phyloP scores from a whole-genome alignment of 495 filamentous ascomycete genomes.

The Astrothelium subdiscretum region DNA sequence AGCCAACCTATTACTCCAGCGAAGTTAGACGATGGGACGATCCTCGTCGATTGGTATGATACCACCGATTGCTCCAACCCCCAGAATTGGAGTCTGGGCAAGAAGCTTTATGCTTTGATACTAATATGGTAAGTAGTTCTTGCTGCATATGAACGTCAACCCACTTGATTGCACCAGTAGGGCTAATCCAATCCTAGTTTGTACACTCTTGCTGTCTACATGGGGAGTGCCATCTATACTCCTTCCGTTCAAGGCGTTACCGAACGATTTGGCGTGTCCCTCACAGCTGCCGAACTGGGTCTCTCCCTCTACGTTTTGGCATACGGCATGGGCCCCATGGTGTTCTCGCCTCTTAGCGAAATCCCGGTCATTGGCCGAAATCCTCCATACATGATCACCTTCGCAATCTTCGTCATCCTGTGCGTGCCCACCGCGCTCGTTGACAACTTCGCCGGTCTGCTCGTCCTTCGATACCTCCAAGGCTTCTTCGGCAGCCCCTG shows the following conservation, averaged over 20 bases:
- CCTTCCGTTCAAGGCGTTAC: conserved; percentile 28
- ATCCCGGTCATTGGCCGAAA: conserved; percentile 37
- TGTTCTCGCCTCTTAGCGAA: conserved; percentile 36
- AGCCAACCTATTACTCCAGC: conserved; percentile 19
- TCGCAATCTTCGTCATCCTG: conserved; percentile 39
- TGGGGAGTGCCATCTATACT: conserved; percentile 39
- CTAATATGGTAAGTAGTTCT: conserved; percentile 17
- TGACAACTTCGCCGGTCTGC: conserved; percentile 36
- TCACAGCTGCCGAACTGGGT: conserved; percentile 33
- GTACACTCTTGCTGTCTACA: conserved; percentile 40
- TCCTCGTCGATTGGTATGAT: conserved; percentile 30
- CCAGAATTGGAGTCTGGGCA: conserved; percentile 26
- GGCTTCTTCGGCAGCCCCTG: conserved; percentile 45
- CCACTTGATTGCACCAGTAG: conserved; percentile 26
- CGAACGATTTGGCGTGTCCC: conserved; percentile 32
- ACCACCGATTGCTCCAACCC: conserved; percentile 28
- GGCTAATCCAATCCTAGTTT: conserved; percentile 22
- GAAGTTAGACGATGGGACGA: conserved; percentile 24
- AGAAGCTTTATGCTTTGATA: conserved; percentile 20
- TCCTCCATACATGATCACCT: conserved; percentile 34
- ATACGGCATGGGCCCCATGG: conserved; percentile 37
- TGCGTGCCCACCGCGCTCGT: conserved; percentile 37
- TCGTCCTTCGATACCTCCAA: conserved; percentile 41
- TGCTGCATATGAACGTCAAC: background rate
- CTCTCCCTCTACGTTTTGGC: conserved; percentile 44